These are phyloP conservation scores for Melanogaster broomeanus DNA, from an alignment of 768 basidiomycete species.

Conservation along the genomic window DNA sequence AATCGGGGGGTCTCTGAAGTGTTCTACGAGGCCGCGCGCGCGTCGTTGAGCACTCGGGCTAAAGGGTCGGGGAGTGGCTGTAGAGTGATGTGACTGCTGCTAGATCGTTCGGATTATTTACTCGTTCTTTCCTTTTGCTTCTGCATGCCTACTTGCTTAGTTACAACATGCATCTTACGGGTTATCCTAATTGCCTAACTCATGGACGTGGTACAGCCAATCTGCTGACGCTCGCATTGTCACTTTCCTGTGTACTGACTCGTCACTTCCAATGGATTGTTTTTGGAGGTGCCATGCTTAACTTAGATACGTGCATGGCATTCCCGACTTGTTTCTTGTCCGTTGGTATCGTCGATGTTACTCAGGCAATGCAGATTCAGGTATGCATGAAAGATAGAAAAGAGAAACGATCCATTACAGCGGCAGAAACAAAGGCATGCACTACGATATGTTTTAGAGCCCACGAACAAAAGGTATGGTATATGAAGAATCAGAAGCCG, in stretches of 20 bases:
- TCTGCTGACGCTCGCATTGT: background rate
- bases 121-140: constrained; percentile 5
- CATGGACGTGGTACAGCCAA: background rate
- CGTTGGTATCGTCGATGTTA: background rate
- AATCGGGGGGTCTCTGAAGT: constrained; percentile 94
- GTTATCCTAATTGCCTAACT: constrained; percentile 21
- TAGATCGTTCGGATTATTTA: background rate
- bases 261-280: background rate
- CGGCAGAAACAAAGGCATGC: constrained; percentile 16
- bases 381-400: constrained; percentile 1
- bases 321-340: too few species aligned
- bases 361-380: too few species aligned
- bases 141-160: background rate
- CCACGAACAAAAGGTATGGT: constrained; percentile 3
- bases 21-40: constrained; percentile 88
- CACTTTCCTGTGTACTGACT: constrained; percentile 8
- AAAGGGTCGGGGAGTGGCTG: constrained; percentile 63
- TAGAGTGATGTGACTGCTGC: constrained; percentile 53
- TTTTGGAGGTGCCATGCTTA: constrained; percentile 5
- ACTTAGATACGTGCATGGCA: too few species aligned
- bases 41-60: constrained; percentile 74
- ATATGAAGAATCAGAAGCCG: constrained; percentile 30
- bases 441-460: constrained; percentile 27
- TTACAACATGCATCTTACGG: constrained; percentile 18
- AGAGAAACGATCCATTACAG: constrained; percentile 25